These are phyloP conservation scores for Pelargonium myrrhifolium DNA, from an alignment of 441 rosid genomes.

Conservation along the genomic window DNA sequence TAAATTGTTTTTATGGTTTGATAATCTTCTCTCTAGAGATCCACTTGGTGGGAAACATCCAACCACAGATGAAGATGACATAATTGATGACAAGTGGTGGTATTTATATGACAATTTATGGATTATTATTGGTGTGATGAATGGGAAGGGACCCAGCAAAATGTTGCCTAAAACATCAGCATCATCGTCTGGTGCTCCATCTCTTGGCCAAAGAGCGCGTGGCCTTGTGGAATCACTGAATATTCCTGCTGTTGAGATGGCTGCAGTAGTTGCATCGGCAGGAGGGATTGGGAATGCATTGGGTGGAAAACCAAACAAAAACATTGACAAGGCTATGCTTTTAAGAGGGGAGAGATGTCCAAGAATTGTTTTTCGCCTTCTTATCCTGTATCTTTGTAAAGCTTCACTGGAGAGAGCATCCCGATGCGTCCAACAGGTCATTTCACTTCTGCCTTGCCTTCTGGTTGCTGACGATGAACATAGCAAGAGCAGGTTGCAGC, in stretches of 20 bases:
- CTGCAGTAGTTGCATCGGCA: conserved; percentile 88
- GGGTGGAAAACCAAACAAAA: conserved; percentile 78
- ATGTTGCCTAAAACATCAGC: conserved; percentile 35
- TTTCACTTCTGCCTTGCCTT: conserved; percentile 77
- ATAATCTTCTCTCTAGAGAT: conserved; percentile 37
- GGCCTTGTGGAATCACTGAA: conserved; percentile 95
- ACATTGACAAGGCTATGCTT: conserved; percentile 89
- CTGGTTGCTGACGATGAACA: conserved; percentile 85
- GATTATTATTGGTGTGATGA: conserved; percentile 71
- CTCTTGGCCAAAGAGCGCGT: conserved; percentile 97
- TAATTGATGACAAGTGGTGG: conserved; percentile 77
- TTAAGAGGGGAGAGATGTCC: conserved; percentile 95
- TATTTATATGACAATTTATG: conserved; percentile 83
- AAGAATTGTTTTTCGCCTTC: conserved; percentile 80
- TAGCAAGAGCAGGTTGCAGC: conserved; percentile 86
- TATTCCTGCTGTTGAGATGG: conserved; percentile 99
- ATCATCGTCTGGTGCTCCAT: conserved; percentile 50
- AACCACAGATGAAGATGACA: conserved; percentile 36
- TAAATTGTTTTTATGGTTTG: conserved; percentile 9
- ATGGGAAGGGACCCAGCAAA: conserved; percentile 86
- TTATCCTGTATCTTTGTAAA: conserved; percentile 71
- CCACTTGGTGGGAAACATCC: conserved; percentile 35
- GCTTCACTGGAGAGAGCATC: conserved; percentile 91
- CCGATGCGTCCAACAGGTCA: conserved; percentile 81
- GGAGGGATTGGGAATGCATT: conserved; percentile 96